Conservation (phyloP, 225 moss, liverwort and hornwort genomes). For the Straminergon stramineum region DNA sequence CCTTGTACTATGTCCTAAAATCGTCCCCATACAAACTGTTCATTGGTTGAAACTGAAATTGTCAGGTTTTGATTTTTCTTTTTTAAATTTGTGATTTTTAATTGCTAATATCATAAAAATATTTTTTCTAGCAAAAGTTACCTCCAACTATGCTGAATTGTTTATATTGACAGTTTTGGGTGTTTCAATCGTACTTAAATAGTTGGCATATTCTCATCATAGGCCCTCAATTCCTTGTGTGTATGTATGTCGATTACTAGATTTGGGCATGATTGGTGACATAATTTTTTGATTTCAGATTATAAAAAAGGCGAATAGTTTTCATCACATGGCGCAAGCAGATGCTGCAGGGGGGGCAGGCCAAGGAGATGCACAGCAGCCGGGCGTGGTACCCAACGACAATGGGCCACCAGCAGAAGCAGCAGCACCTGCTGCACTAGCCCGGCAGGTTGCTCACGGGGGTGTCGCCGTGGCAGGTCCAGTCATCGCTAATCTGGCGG, state of each 20-base stretch:
- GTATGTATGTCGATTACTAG: background rate
- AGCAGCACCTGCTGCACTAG: background rate
- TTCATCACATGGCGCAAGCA: background rate
- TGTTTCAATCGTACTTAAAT: background rate
- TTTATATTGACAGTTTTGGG: too few species aligned
- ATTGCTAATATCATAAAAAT: too few species aligned
- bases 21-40: too few species aligned
- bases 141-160: too few species aligned
- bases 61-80: too few species aligned
- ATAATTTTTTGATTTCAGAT: background rate
- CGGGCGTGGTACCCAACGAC: background rate
- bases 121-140: too few species aligned
- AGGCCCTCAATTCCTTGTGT: background rate
- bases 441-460: background rate
- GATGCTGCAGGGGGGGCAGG: background rate
- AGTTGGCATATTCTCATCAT: background rate
- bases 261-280: background rate
- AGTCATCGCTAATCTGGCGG: background rate
- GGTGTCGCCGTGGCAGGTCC: background rate
- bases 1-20: too few species aligned
- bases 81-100: too few species aligned
- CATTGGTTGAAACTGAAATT: too few species aligned
- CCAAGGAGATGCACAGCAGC: background rate
- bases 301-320: too few species aligned
- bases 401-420: background rate